Base-by-base conservation (phyloP, 192 early-diverging fungal genomes). In the Phlyctochytrium bullatum region DNA sequence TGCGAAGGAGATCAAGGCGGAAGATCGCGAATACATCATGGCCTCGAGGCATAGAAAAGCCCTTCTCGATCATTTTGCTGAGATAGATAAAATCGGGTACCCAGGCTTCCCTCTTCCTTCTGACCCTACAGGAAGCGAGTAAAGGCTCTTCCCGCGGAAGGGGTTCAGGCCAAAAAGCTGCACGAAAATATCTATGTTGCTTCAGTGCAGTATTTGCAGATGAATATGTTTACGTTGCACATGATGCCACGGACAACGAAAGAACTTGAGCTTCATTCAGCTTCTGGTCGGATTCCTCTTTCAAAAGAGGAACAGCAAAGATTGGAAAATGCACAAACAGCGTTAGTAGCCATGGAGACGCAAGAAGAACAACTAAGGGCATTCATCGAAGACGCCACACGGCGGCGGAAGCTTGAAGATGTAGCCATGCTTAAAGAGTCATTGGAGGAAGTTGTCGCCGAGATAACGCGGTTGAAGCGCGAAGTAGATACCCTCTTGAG, bases 171-270 rank as follows among this genome's bases (percentile, higher is more conserved):
- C 17, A 79, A 78, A 36, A 52, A 47, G 36, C 35, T 83, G 23
- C 80, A 80, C 12, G 61, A 68, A 54, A 69, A 40, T 32, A 61
- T 82, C 32, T 52, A 66, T 52, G 36, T 80, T 2, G 25, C 78
- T n/a, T 73, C 75, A 30, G 66, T 84, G 36, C 61, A 82, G 29
- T 84, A 69, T 59, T 66, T 84, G 0, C 83, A 84, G 60, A 51
- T 54, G 4, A 57, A 84, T 52, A 84, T 84, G 83, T 80, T 83
- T 65, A 79, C 83, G 25, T 59, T 84, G 2, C 73, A 83, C 32
- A 57, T 80, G 36, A 76, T 84, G 76, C 83, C 83, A 2, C 82
- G 73, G 20, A 62, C 56, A 62, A 29, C 64, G 27, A 27, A 34
- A 1, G 28, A 33, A 30, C 24, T 3, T 36, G 36, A 17, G n/a